phyloP scores from a whole-genome alignment of 129 eudicot genomes.

The Erigeron canadensis region DNA sequence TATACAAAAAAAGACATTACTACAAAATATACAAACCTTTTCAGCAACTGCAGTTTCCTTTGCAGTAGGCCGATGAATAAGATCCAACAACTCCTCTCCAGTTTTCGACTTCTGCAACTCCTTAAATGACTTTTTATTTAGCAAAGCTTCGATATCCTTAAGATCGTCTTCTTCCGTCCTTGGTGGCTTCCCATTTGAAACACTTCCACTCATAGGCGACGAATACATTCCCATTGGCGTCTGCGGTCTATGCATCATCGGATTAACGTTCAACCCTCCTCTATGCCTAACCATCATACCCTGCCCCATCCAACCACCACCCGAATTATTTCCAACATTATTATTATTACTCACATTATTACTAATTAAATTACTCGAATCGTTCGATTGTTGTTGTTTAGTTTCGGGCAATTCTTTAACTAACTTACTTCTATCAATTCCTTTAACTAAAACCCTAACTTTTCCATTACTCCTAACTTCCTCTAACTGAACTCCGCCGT shows the following conservation, averaged over 20 bases:
- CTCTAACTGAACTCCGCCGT: slow-evolving; percentile 71
- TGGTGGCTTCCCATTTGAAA: slow-evolving; percentile 51
- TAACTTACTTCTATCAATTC: slow-evolving; percentile 70
- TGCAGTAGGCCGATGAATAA: slow-evolving; percentile 93
- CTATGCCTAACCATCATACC: slow-evolving; percentile 58
- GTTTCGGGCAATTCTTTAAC: slow-evolving; percentile 81
- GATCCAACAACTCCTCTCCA: slow-evolving; percentile 89
- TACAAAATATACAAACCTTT: slow-evolving; percentile 44
- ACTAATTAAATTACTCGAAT: slow-evolving; percentile 29
- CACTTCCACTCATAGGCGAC: slow-evolving; percentile 40
- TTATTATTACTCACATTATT: slow-evolving; percentile 12
- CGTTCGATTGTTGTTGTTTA: slow-evolving; percentile 32
- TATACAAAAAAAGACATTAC: background rate
- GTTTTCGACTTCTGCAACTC: slow-evolving; percentile 93
- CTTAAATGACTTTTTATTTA: slow-evolving; percentile 81
- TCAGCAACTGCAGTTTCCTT: slow-evolving; percentile 92
- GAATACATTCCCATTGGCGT: slow-evolving; percentile 49
- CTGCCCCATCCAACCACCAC: slow-evolving; percentile 50
- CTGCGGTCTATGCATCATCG: slow-evolving; percentile 56
- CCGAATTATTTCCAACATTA: background rate
- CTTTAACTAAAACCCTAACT: slow-evolving; percentile 80
- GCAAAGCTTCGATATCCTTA: slow-evolving; percentile 87
- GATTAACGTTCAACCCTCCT: slow-evolving; percentile 65
- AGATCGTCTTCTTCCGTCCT: slow-evolving; percentile 87
- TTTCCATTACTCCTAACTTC: slow-evolving; percentile 67